Evolutionary conservation across 345 rosid genomes (phyloP), one percentile per base, ranked within the genome.

Genomic region (Noccaea bulbosa): DNA sequence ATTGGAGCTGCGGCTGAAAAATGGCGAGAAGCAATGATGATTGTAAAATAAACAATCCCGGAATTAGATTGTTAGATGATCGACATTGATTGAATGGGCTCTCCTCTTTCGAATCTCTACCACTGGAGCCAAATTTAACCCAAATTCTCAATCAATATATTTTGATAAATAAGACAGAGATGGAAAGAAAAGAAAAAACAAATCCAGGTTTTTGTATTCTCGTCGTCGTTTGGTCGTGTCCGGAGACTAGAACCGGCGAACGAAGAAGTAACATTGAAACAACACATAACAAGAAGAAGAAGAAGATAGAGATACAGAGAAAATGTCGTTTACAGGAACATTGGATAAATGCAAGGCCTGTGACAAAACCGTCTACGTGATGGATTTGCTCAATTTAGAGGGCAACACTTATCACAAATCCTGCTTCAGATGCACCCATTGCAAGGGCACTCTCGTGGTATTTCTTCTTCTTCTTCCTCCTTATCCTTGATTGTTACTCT

Each of bases 271-370:
- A 55, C 38, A 38, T n/a, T 4, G 1, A 45, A 56, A 45, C 27
- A 49, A 64, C 11, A 67, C 33, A 67, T 16, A 60, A 14, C 41
- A 39, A 53, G 22, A 20, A 20, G 11, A 17, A 48, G 3, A 27
- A 1, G 10, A 44, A 44, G 8, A 17, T 22, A 4, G 22, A 58
- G 11, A 22, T 15, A 65, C 11, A 20, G 8, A 30, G 3, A 53
- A 16, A 47, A 85, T 89, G 97, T 49, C 97, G 53, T 93, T 93
- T 86, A 91, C 98, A 0, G 98, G 98, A 75, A 93, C 98, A 65
- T 79, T 91, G 72, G 98, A 93, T 81, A 93, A 93, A 63, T 94
- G 99, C 95, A 91, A 91, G 80, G 95, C 95, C 3, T 94, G 99
- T 71, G 96, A 89, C 69, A 91, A 85, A 81, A 93, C 97, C 5